phyloP scores from a whole-genome alignment of 192 early-diverging fungal species.

The Entomortierella parvispora region DNA sequence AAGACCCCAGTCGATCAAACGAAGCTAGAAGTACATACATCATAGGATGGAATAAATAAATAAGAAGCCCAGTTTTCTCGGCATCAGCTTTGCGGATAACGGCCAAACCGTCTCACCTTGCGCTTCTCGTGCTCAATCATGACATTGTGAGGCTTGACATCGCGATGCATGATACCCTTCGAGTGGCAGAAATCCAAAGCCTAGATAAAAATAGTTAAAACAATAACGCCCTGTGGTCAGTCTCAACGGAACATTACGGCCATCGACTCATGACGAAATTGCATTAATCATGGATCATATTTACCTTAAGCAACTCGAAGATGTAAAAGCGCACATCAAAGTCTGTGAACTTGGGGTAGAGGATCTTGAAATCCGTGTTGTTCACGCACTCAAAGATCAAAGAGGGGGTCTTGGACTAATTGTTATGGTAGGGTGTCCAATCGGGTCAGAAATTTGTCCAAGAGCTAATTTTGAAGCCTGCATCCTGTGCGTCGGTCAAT shows the following conservation, averaged over 20 bases:
- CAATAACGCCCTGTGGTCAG: neutral
- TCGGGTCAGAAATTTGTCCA: neutral
- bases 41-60: too few species aligned
- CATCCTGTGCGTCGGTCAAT: too few species aligned
- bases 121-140: constrained; percentile 99
- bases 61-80: neutral
- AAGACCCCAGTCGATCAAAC: constrained; percentile 99
- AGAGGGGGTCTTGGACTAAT: constrained; percentile 93
- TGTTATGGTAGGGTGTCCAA: neutral
- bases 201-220: constrained; percentile 47
- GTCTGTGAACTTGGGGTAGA: constrained; percentile 95
- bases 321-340: constrained; percentile 98
- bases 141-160: constrained; percentile 99
- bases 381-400: constrained; percentile 98
- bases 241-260: too few species aligned
- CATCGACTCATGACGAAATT: too few species aligned
- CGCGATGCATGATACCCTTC: constrained; percentile 98
- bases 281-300: too few species aligned
- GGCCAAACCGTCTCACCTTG: constrained; percentile 52
- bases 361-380: constrained; percentile 96
- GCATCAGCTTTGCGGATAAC: neutral
- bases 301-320: constrained; percentile 91
- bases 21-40: constrained; percentile 71
- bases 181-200: constrained; percentile 99
- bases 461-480: too few species aligned